Evolutionary conservation across 768 basidiomycete species (phyloP).

Genomic region (Tricholoma sp.): DNA sequence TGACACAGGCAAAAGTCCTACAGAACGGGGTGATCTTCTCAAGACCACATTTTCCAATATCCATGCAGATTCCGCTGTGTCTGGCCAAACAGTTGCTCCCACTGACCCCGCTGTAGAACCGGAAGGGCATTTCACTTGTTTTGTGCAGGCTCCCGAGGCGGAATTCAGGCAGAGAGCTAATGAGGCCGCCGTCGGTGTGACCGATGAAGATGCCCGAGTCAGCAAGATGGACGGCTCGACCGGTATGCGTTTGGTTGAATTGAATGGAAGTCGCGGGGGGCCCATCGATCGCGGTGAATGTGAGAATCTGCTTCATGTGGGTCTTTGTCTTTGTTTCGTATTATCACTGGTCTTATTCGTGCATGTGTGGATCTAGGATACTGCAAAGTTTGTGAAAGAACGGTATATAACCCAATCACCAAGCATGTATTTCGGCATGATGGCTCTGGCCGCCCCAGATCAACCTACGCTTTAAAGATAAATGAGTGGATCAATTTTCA

Average conservation of each 20-base stretch:
- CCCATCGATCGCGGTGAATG: conserved; percentile 77
- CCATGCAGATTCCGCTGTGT: conserved; percentile 62
- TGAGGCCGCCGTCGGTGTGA: background rate
- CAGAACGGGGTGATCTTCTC: conserved; percentile 70
- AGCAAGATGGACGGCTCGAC: background rate
- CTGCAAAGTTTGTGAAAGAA: background rate
- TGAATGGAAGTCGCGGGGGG: conserved; percentile 75
- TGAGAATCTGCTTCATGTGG: conserved; percentile 41
- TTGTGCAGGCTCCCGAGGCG: conserved; percentile 58
- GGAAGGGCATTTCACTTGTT: conserved; percentile 84
- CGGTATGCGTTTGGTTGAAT: conserved; percentile 50
- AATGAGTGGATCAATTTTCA: background rate
- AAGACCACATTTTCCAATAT: conserved; percentile 76
- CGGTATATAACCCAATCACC: background rate
- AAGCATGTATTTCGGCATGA: background rate
- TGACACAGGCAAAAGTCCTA: conserved; percentile 54
- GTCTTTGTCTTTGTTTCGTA: background rate
- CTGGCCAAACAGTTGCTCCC: conserved; percentile 68
- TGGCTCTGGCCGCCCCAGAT: background rate
- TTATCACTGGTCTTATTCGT: background rate
- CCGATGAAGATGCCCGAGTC: background rate
- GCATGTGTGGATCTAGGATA: background rate
- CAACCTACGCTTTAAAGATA: background rate
- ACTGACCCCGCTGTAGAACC: conserved; percentile 51
- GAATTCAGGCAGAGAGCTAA: background rate